These are phyloP conservation scores for Lecanicillium sp. DNA, from an alignment of 2,329 filamentous ascomycete genomes.

Conservation along the genomic window DNA sequence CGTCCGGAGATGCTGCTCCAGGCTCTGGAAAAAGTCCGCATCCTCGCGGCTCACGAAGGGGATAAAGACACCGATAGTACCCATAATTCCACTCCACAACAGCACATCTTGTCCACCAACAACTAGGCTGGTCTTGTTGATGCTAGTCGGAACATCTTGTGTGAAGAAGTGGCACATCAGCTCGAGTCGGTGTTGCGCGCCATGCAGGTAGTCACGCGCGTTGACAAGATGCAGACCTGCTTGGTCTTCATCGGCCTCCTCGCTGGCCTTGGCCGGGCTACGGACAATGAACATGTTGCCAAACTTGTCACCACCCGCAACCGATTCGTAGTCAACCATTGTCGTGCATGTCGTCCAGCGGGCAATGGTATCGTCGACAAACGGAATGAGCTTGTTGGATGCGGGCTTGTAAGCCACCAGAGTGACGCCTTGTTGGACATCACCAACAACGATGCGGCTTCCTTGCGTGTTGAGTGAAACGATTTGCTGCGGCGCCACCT, in stretches of 20 bases:
- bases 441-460: constrained; percentile 83
- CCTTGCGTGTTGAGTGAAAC: constrained; percentile 85
- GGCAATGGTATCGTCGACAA: constrained; percentile 82
- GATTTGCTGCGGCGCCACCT: constrained; percentile 76
- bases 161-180: constrained; percentile 85
- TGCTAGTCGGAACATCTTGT: constrained; percentile 85
- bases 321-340: constrained; percentile 97
- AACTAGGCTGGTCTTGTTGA: constrained; percentile 83
- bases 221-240: constrained; percentile 88
- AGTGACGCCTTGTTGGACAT: constrained; percentile 85
- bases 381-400: constrained; percentile 87
- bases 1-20: constrained; percentile 80
- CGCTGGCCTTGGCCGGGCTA: constrained; percentile 77
- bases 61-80: constrained; percentile 87
- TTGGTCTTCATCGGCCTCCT: constrained; percentile 87
- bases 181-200: constrained; percentile 75
- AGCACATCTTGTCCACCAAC: constrained; percentile 88
- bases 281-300: constrained; percentile 93
- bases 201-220: constrained; percentile 83
- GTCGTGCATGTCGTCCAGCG: constrained; percentile 86
- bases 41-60: constrained; percentile 90
- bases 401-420: constrained; percentile 92
- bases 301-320: constrained; percentile 93
- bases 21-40: constrained; percentile 92
- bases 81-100: constrained; percentile 90